Evolutionary conservation across 352 stramenopile species (phyloP).

Genomic region (Globisporangium paddicum): DNA sequence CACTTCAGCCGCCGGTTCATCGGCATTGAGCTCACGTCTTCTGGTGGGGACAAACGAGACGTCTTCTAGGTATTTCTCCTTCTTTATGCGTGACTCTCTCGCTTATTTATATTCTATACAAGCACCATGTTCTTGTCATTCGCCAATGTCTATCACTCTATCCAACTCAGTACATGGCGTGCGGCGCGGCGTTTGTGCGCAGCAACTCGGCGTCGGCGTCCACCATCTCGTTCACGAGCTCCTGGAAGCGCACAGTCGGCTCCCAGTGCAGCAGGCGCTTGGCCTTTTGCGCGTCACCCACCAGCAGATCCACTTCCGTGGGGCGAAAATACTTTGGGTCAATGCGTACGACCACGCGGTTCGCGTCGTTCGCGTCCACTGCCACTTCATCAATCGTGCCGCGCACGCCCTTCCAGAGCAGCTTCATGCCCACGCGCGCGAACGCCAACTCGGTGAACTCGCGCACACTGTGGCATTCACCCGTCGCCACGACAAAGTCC

Average conservation of each 20-base stretch:
- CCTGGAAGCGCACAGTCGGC: slow-evolving; percentile 88
- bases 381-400: slow-evolving; percentile 93
- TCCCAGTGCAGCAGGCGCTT: slow-evolving; percentile 90
- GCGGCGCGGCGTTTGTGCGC: slow-evolving; percentile 4
- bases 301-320: slow-evolving; percentile 97
- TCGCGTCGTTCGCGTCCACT: slow-evolving; percentile 85
- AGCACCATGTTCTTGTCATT: not conserved
- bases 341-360: slow-evolving; percentile 91
- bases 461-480: slow-evolving; percentile 97
- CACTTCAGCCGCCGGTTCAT: slow-evolving; percentile 53
- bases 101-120: slow-evolving; percentile 10
- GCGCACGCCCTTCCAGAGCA: slow-evolving; percentile 90
- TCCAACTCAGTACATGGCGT: slow-evolving; percentile 1
- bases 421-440: slow-evolving; percentile 71
- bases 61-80: slow-evolving; percentile 36
- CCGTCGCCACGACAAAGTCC: slow-evolving; percentile 90
- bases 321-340: slow-evolving; percentile 98
- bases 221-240: slow-evolving; percentile 97
- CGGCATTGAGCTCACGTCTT: slow-evolving; percentile 39
- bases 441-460: slow-evolving; percentile 98
- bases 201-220: slow-evolving; percentile 60
- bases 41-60: slow-evolving; percentile 27
- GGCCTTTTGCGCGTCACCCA: slow-evolving; percentile 95
- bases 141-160: not conserved
- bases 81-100: slow-evolving; percentile 3